phyloP scores from a whole-genome alignment of 2,329 filamentous ascomycete genomes.

The Phialocephala subalpina region DNA sequence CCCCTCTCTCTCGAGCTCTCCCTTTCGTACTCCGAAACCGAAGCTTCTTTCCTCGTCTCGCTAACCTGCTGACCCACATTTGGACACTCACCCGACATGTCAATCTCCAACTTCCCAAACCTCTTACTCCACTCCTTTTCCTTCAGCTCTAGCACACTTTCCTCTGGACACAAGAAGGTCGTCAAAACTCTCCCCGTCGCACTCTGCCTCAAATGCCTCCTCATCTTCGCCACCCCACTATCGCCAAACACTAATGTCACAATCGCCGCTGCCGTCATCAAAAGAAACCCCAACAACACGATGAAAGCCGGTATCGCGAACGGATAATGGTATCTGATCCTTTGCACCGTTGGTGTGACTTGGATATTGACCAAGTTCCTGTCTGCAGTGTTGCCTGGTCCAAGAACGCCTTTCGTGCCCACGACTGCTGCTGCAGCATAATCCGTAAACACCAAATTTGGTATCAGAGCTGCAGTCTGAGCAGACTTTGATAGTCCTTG shows the following conservation, averaged over 20 bases:
- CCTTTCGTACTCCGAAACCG: neutral
- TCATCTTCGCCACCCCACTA: constrained; percentile 20
- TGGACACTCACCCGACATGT: constrained; percentile 25
- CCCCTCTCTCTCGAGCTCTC: neutral
- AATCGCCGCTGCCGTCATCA: constrained; percentile 28
- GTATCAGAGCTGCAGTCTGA: constrained; percentile 44
- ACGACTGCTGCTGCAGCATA: constrained; percentile 51
- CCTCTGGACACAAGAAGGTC: constrained; percentile 24
- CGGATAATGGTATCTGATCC: constrained; percentile 43
- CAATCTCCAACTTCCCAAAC: constrained; percentile 19
- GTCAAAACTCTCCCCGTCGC: constrained; percentile 31
- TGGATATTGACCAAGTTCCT: constrained; percentile 29
- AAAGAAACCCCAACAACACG: constrained; percentile 14
- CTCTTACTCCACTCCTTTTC: constrained; percentile 26
- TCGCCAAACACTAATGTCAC: constrained; percentile 19
- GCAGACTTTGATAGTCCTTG: constrained; percentile 45
- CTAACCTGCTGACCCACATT: neutral
- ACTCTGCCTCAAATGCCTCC: constrained; percentile 22
- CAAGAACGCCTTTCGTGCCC: constrained; percentile 45
- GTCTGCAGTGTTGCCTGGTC: constrained; percentile 26
- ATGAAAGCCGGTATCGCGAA: constrained; percentile 31
- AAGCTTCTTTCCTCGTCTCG: neutral
- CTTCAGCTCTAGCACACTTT: constrained; percentile 13
- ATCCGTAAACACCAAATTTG: constrained; percentile 56
- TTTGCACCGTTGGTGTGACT: constrained; percentile 40